Base-by-base conservation (phyloP, 768 basidiomycete genomes). In the Lactarius tabidus region DNA sequence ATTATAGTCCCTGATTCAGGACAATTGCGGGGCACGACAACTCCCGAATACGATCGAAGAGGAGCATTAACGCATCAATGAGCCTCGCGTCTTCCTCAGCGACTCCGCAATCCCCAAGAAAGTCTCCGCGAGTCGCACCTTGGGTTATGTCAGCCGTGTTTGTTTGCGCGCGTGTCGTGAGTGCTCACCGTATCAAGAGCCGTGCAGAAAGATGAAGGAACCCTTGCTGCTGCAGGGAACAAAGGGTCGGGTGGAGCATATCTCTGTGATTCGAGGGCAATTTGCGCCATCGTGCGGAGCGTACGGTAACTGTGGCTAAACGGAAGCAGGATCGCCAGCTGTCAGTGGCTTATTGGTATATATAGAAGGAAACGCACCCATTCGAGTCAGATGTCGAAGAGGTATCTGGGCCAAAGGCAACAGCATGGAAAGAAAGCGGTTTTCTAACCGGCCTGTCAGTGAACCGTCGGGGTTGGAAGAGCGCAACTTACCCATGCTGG, bases 81-180 rank as follows among this genome's bases (percentile, higher is more conserved):
- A 76, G 1, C 81, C 85, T 68, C 84, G 74, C 1, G 84, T 81
- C 66, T 82, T 86, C 66, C 77, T 35, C 80, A 48, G 23, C 10
- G 48, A 48, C 48, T 48, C 48, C 2, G 48, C 48, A 15, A 48
- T 26, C 5, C 23, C 80, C 31, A 85, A 70, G 78, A 86, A 86
- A 1, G 84, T 82, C 69, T 85, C 76, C 0, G 84, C 80, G 6
- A 85, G 77, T 65, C 78, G 79, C 20, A 85, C 76, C 84, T 85
- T n/a, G 63, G 5, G 0, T 1, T 26, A 48, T 48, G 48, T 48
- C 14, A 26, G 29, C 14, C 54, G 0, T 18, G 20, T 17, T 26
- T 15, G n/a, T 18, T 23, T 14, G 39, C 35, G 14, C 26, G 23
- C 18, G 29, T 28, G 51, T 33, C n/a, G 36, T n/a, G 17, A 60